Base-by-base conservation (phyloP, 768 basidiomycete genomes). In the Mycena albidolilacea region DNA sequence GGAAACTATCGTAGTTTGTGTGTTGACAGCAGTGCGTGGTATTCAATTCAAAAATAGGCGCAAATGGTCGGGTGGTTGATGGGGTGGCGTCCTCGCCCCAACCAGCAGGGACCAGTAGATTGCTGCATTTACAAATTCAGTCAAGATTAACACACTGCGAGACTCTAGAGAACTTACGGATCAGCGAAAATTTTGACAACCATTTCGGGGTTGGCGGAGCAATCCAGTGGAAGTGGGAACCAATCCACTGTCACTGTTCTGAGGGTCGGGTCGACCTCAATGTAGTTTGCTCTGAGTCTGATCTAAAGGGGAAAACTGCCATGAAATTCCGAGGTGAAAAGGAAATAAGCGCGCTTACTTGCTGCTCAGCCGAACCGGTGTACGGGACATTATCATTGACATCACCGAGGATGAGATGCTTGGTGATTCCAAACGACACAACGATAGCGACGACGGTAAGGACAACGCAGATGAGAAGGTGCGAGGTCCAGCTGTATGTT, bases 221-320 rank as follows among this genome's bases (percentile, higher is more conserved):
- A 69, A 12, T 43, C 17, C 2, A 38, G 4, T 5, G 67, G 9
- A 17, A 52, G n/a, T 2, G 59, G 58, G 15, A 50, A 61, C 67
- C 67, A 68, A 21, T 68, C 67, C 15, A 68, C 59, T 5, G 58
- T 68, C 6, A 35, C 67, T 8, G 67, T 68, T 60, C 48, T 37
- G 12, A n/a, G 17, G 37, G 14, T 50, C 46, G 59, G 21, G 58
- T 68, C 67, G 67, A 61, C 38, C 7, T 61, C 59, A 19, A 68
- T 30, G 67, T 37, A 68, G 30, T 68, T 52, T 7, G 46, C 67
- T 15, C n/a, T 17, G 58, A 68, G 58, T 23, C 35, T 38, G 2
- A 68, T 60, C 67, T 68, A 39, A 15, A 19, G 17, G 14, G 41
- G n/a, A 38, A 41, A 52, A 12, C 23, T 39, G 17, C 38, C 9